Base-by-base conservation (phyloP, 306 rosid genomes). In the Medicago lupulina region DNA sequence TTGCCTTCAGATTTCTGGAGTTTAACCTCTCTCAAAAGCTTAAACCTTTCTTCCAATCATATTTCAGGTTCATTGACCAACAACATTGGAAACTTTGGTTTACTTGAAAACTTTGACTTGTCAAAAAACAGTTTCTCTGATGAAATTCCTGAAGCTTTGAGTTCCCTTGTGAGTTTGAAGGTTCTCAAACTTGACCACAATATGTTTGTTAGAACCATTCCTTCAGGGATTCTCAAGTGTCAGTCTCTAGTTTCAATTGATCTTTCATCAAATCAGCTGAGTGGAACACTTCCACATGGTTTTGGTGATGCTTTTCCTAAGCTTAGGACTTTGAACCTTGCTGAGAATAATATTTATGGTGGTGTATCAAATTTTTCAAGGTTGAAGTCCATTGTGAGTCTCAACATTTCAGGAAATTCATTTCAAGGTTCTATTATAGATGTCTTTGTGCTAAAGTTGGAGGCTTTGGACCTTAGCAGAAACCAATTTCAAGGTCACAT, bases 1-100 rank as follows among this genome's bases (percentile, higher is more conserved):
- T 82, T 96, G 74, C 92, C 99, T 54, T 85, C 96, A 40, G 99
- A 96, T 87, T 90, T 96, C 71, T 92, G 99, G 99, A 88, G 99
- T 46, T 80, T 96, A 21, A 76, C 86, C 82, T 88, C 89, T 39
- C 90, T 96, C 83, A 88, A 83, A 66, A 85, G 44, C 79, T 93
- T 96, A 21, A 89, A 86, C 80, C 96, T 92, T 66, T 90, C 98
- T 28, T 77, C 68, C 57, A 92, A 96, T 55, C 77, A 71, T 76
- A 92, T 96, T 84, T 96, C 91, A 47, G 97, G 96, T 16, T 80
- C 97, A 64, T 76, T 92, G 62, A 80, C 89, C n/a, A 93, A 65
- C 85, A 86, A 91, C 89, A 67, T 92, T 84, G 97, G 93, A 72
- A 96, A 96, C 83, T 96, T 96, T 73, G 98, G 90, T 54, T 66